Evolutionary conservation across 192 early-diverging fungal genomes (phyloP), one percentile per base, ranked within the genome.

Genomic region (Coemansia sp.): DNA sequence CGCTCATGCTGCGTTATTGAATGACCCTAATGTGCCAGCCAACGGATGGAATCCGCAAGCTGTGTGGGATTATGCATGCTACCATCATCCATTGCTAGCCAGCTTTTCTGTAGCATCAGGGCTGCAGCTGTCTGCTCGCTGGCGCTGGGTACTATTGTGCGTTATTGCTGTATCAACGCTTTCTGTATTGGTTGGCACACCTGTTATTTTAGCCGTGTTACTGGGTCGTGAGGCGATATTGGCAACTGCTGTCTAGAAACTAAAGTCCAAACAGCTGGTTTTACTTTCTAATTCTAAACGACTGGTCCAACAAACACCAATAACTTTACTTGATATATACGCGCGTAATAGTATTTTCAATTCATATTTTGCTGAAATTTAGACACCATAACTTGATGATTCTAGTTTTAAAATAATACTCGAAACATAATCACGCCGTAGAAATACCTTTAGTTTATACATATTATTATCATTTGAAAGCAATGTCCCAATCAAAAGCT

Each of bases 31-130:
- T 2, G 27, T 61, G 41, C 37, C 70, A 6, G 39, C 63, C 29
- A 49, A 41, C n/a, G 63, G 68, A 62, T 66, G 70, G 58, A 67
- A 65, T 35, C 61, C 62, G 66, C 70, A 70, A 57, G 56, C 69
- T 55, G 61, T 60, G 25, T 79, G 76, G 76, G 72, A 79, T 54
- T 79, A 73, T 39, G 71, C 71, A 27, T 73, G 76, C 60, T 61
- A 65, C 38, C 67, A 69, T 17, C 76, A 79, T 51, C 76, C 76
- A 54, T 22, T 73, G 45, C 51, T 79, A 23, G 61, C 68, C 25
- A 73, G 76, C 67, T 79, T 79, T 19, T 54, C 71, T 7, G 66
- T 69, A 2, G 67, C 71, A 19, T 67, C 76, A 23, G 56, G 64
- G 21, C 60, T 59, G 23, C 61, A 53, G 25, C 71, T 79, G 25